A percentile compares a stretch with the other conserved stretches of the same genome.
These are phyloP conservation scores for Pezicula neosporulosa DNA, from an alignment of 2,329 filamentous ascomycete genomes.

Conservation along the genomic window DNA sequence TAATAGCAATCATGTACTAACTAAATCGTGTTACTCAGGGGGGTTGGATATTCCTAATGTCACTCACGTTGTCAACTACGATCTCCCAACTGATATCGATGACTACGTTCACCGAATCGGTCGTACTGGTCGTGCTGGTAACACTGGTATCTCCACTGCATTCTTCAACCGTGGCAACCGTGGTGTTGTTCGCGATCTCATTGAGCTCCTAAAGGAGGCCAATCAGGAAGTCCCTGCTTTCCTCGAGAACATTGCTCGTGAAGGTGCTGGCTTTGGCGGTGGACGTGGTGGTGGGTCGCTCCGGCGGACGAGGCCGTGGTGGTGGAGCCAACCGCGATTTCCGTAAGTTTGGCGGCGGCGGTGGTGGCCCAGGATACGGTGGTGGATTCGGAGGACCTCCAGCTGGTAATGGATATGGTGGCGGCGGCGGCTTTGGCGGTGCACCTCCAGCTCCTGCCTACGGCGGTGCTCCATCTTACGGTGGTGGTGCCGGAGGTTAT, in stretches of 20 bases:
- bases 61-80: constrained; percentile 97
- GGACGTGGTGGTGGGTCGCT: constrained; percentile 62
- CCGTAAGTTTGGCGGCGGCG: constrained; percentile 69
- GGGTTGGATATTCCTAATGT: constrained; percentile 84
- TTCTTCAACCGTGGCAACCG: constrained; percentile 99
- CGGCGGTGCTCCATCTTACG: constrained; percentile 40
- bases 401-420: constrained; percentile 29
- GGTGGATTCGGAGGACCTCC: constrained; percentile 26
- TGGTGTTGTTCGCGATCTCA: constrained; percentile 91
- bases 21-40: constrained; percentile 2
- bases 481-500: constrained; percentile 50
- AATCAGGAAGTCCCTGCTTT: constrained; percentile 95
- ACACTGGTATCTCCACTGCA: constrained; percentile 95
- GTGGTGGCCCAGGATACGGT: constrained; percentile 40
- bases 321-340: constrained; percentile 78
- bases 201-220: constrained; percentile 97
- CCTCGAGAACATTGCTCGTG: constrained; percentile 95
- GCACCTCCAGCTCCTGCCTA: constrained; percentile 35
- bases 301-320: constrained; percentile 71
- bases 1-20: too few relatives aligned
- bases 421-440: constrained; percentile 42
- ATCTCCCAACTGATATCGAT: constrained; percentile 97
- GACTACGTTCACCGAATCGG: constrained; percentile 99
- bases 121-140: constrained; percentile 99
- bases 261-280: constrained; percentile 75